Percentiles rank a stretch among this genome's conserved stretches.
Evolutionary conservation across 2,329 filamentous ascomycete species (phyloP).

Genomic region (Beauveria australis): DNA sequence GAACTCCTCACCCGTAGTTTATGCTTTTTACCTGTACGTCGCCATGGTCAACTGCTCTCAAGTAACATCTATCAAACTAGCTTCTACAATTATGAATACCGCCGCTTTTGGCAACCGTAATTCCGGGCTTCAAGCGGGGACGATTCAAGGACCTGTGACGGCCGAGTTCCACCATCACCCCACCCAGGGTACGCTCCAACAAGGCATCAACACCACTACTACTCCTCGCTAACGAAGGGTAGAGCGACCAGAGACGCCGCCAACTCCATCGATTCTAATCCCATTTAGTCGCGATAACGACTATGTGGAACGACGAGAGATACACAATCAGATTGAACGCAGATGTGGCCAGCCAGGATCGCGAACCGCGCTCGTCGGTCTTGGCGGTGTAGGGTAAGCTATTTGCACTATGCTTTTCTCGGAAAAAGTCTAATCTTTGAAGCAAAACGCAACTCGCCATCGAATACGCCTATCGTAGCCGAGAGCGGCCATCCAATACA

Average conservation of each 20-base stretch:
- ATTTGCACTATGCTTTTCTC: background rate
- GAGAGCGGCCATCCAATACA: constrained; percentile 18
- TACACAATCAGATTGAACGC: constrained; percentile 18
- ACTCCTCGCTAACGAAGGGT: background rate
- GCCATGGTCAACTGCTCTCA: too few species aligned
- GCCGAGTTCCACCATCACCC: background rate
- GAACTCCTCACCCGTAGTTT: too few species aligned
- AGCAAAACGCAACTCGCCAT: constrained; percentile 25
- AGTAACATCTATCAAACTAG: too few species aligned
- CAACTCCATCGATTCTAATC: constrained; percentile 17
- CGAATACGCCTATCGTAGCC: constrained; percentile 25
- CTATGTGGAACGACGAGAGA: constrained; percentile 19
- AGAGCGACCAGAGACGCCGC: constrained; percentile 15
- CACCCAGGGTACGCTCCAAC: background rate
- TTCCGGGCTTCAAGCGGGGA: too few species aligned
- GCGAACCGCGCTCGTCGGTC: constrained; percentile 12
- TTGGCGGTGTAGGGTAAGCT: constrained; percentile 15
- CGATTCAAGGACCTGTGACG: background rate
- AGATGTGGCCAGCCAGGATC: constrained; percentile 18
- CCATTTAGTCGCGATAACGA: constrained; percentile 21
- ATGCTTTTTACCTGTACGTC: too few species aligned
- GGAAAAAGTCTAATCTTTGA: background rate
- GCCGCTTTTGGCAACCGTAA: too few species aligned
- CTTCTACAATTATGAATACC: too few species aligned
- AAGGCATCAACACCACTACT: background rate